Percentiles rank a stretch among this genome's conserved stretches.
Evolutionary conservation across 129 eudicot genomes (phyloP).

Genomic region (Tagetes patula): DNA sequence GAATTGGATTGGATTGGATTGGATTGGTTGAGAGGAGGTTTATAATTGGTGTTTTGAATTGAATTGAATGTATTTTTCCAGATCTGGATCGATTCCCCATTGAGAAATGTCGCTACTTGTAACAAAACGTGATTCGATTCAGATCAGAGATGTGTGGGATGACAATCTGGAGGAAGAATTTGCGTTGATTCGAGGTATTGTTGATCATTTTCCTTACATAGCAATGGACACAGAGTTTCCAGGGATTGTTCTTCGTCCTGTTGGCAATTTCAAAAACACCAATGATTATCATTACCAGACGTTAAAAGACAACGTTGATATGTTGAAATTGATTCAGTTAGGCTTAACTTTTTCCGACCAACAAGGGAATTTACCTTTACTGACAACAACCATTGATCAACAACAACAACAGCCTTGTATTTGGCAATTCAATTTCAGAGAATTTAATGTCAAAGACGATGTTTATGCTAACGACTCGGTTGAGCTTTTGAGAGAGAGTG

Average conservation of each 20-base stretch:
- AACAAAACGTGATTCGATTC: constrained; percentile 68
- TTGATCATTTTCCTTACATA: constrained; percentile 65
- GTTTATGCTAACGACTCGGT: constrained; percentile 79
- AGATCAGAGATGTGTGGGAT: constrained; percentile 81
- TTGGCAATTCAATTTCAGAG: constrained; percentile 92
- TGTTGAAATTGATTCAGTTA: constrained; percentile 81
- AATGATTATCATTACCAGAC: constrained; percentile 78
- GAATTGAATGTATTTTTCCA: neutral
- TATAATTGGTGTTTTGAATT: too few relatives aligned
- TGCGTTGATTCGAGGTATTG: constrained; percentile 58
- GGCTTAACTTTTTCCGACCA: constrained; percentile 81
- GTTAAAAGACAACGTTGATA: constrained; percentile 71
- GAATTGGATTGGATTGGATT: too few relatives aligned
- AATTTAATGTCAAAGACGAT: constrained; percentile 76
- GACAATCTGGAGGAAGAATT: constrained; percentile 85
- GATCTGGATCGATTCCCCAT: constrained; percentile 36
- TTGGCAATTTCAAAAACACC: constrained; percentile 68
- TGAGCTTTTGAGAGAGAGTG: constrained; percentile 75
- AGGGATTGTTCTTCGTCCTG: constrained; percentile 73
- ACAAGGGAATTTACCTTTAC: constrained; percentile 64
- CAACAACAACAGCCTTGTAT: constrained; percentile 41
- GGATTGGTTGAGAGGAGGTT: too few relatives aligned
- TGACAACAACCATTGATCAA: constrained; percentile 35
- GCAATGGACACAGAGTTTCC: constrained; percentile 97
- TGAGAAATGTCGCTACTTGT: constrained; percentile 57